phyloP scores from a whole-genome alignment of 306 rosid genomes.

The Canavalia ensiformis region DNA sequence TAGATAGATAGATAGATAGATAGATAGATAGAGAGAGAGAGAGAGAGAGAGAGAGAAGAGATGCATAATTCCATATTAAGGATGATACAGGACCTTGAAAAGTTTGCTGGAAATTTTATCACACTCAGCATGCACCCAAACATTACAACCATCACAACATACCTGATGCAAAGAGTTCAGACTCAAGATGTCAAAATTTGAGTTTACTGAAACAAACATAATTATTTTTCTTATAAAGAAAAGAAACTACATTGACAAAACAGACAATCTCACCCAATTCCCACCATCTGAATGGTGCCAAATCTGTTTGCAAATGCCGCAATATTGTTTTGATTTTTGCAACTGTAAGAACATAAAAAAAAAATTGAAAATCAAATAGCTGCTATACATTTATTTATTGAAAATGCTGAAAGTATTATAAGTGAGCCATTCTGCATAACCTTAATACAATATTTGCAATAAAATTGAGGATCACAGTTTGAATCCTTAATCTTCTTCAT shows the following conservation, averaged over 20 bases:
- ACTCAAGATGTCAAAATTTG: slow-evolving; percentile 38
- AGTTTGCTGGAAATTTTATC: slow-evolving; percentile 69
- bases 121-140: slow-evolving; percentile 99
- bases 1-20: no score
- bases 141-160: slow-evolving; percentile 96
- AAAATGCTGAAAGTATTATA: slow-evolving; percentile 23
- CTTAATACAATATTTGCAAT: slow-evolving; percentile 89
- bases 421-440: slow-evolving; percentile 52
- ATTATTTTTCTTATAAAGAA: background rate
- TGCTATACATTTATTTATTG: slow-evolving; percentile 26
- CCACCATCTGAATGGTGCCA: slow-evolving; percentile 99
- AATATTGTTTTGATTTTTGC: slow-evolving; percentile 87
- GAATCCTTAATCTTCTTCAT: slow-evolving; percentile 71
- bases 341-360: slow-evolving; percentile 61
- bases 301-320: slow-evolving; percentile 94
- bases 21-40: no score
- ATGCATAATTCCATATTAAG: slow-evolving; percentile 14
- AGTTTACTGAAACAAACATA: background rate
- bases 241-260: slow-evolving; percentile 39
- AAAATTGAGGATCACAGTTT: slow-evolving; percentile 55
- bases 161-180: slow-evolving; percentile 66
- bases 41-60: slow-evolving; percentile 11
- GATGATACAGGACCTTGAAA: slow-evolving; percentile 67
- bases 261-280: slow-evolving; percentile 83
- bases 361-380: slow-evolving; percentile 31